phyloP scores from a whole-genome alignment of 2,329 filamentous ascomycete genomes.

The Aspergillus niger region DNA sequence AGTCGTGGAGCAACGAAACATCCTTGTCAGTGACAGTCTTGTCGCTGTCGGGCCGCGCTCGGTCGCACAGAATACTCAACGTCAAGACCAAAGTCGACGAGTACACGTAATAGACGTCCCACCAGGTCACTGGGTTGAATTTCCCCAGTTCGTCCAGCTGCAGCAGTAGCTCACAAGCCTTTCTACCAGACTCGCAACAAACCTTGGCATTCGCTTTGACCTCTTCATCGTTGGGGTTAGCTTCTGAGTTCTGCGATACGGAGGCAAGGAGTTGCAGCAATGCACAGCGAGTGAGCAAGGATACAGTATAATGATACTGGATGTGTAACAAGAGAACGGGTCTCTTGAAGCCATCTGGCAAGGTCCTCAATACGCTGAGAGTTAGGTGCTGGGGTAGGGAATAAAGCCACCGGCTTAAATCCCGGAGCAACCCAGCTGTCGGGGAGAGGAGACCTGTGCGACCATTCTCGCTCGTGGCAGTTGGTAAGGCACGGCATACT shows the following conservation, averaged over 20 bases:
- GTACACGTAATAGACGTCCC: neutral
- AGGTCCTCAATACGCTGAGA: neutral
- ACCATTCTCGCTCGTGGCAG: neutral
- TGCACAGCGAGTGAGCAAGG: neutral
- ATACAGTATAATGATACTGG: neutral
- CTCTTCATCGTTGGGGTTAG: neutral
- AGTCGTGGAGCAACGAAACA: neutral
- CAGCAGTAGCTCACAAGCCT: neutral
- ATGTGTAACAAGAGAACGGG: neutral
- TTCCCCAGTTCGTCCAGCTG: neutral
- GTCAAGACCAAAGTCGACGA: neutral
- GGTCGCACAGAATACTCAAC: neutral
- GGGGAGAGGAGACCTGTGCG: neutral
- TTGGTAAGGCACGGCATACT: neutral
- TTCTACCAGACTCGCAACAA: neutral
- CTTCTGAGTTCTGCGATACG: neutral
- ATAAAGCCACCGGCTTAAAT: neutral
- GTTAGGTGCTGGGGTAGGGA: neutral
- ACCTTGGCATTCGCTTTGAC: neutral
- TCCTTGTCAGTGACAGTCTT: neutral
- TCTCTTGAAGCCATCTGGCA: neutral
- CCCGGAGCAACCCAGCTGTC: neutral
- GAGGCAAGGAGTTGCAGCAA: neutral
- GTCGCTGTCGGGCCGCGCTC: neutral
- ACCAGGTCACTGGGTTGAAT: neutral